These are phyloP conservation scores for Glutinoglossum americanum DNA, from an alignment of 495 filamentous ascomycete species.

Conservation along the genomic window DNA sequence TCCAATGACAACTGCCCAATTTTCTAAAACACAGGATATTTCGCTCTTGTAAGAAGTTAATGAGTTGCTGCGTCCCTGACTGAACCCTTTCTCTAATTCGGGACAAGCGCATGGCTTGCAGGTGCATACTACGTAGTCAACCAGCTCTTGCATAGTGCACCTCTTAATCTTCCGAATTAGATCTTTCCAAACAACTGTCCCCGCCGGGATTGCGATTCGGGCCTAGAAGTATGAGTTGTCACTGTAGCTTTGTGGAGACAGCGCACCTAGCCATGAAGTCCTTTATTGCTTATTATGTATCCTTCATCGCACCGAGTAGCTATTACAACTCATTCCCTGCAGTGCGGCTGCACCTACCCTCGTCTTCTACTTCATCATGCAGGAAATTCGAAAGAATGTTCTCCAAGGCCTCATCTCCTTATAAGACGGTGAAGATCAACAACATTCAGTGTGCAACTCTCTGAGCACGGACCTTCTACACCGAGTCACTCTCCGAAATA, in stretches of 20 bases:
- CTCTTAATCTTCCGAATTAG: not conserved
- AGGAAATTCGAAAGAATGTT: not conserved
- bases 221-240: not conserved
- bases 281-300: constrained; percentile 1
- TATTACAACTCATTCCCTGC: not conserved
- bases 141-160: not conserved
- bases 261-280: not conserved
- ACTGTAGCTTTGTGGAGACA: not conserved
- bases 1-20: not conserved
- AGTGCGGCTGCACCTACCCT: not conserved
- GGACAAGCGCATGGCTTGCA: not conserved
- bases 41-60: not conserved
- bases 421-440: constrained; percentile 1
- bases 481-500: not conserved
- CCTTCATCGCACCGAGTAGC: not conserved
- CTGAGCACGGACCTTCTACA: constrained; percentile 1
- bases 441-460: not conserved
- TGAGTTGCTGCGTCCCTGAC: not conserved
- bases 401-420: not conserved
- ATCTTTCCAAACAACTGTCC: not conserved
- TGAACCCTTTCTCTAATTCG: not conserved
- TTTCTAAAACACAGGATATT: not conserved
- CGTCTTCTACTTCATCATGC: constrained; percentile 1
- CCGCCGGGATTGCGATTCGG: constrained; percentile 1
- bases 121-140: not conserved